Evolutionary conservation across 192 early-diverging fungal species (phyloP), one percentile per base, ranked within the genome.

Genomic region (Coemansia sp.): DNA sequence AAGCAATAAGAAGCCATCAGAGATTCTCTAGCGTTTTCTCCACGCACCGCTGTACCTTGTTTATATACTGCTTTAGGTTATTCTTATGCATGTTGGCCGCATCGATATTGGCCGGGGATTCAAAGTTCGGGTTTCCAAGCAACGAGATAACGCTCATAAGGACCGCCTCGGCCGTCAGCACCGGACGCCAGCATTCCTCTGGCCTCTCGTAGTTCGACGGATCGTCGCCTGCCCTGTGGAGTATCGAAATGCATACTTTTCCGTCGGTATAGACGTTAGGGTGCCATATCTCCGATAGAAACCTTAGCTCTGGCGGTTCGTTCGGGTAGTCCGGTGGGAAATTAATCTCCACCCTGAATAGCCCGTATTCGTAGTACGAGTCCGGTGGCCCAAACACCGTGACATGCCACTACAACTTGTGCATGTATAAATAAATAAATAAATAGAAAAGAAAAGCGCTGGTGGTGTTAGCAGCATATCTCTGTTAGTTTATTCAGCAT

Each of bases 121-220:
- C 93, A 72, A 94, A 91, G 78, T 99, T 99, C 21, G 97, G 97
- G 40, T 84, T 86, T 19, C 88, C 90, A 10, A 99, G 84, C 94
- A 99, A 95, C 37, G 90, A 89, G 41, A 96, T 90, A 11, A 99
- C 94, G 61, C 90, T 91, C 32, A 97, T 48, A 26, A 97, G 73
- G 61, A 99, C 95, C n/a, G 93, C 90, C 76, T 97, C 94, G 32
- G 96, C 93, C 2, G 93, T 94, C 82, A 95, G 95, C 16, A 94
- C 90, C 16, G 97, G 95, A n/a, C 87, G 84, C 97, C 97, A 99
- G 63, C 97, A 87, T 72, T 97, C 95, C 37, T 83, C 84, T 5
- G 94, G 88, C 57, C 90, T 73, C 68, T 97, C 95, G 72, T 97
- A 97, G 2, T 94, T 94, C 63, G 85, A 95, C 66, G 87, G 86